Percentiles rank a stretch among this genome's conserved stretches.
Evolutionary conservation across 768 basidiomycete species (phyloP).

Genomic region (Psilocybe sp.): DNA sequence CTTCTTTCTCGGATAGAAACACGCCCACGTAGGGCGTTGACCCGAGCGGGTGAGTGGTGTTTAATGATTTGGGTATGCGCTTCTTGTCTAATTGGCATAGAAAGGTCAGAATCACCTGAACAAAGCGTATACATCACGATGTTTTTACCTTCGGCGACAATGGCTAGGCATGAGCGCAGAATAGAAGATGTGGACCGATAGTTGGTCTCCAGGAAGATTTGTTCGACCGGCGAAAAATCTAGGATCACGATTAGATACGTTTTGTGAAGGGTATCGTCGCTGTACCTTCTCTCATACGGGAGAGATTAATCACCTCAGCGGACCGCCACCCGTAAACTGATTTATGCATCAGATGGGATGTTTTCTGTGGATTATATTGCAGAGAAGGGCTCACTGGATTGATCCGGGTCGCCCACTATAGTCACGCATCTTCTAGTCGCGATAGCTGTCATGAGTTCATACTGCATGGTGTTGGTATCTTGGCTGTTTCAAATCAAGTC

Average conservation of each 20-base stretch:
- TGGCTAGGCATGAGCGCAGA: slow-evolving; percentile 66
- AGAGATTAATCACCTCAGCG: slow-evolving; percentile 72
- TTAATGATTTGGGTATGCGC: slow-evolving; percentile 72
- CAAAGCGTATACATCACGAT: slow-evolving; percentile 4
- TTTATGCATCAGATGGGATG: slow-evolving; percentile 1
- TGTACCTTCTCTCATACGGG: slow-evolving; percentile 64
- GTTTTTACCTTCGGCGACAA: slow-evolving; percentile 74
- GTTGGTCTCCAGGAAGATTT: slow-evolving; percentile 81
- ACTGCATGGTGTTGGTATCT: slow-evolving; percentile 83
- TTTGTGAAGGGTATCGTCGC: background rate
- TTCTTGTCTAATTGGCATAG: slow-evolving; percentile 51
- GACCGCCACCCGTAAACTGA: slow-evolving; percentile 85
- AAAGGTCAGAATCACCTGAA: background rate
- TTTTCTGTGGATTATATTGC: background rate
- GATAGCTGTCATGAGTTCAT: slow-evolving; percentile 72
- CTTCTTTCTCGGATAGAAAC: slow-evolving; percentile 54
- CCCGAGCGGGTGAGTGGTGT: slow-evolving; percentile 65
- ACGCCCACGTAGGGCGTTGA: slow-evolving; percentile 53
- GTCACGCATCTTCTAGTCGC: slow-evolving; percentile 59
- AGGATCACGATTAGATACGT: background rate
- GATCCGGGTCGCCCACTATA: slow-evolving; percentile 89
- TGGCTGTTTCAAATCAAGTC: slow-evolving; percentile 37
- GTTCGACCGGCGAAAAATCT: slow-evolving; percentile 66
- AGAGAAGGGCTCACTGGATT: slow-evolving; percentile 54
- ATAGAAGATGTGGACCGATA: slow-evolving; percentile 84